Conservation (phyloP, 257 asterid genomes). For the Solanum pimpinellifolium region DNA sequence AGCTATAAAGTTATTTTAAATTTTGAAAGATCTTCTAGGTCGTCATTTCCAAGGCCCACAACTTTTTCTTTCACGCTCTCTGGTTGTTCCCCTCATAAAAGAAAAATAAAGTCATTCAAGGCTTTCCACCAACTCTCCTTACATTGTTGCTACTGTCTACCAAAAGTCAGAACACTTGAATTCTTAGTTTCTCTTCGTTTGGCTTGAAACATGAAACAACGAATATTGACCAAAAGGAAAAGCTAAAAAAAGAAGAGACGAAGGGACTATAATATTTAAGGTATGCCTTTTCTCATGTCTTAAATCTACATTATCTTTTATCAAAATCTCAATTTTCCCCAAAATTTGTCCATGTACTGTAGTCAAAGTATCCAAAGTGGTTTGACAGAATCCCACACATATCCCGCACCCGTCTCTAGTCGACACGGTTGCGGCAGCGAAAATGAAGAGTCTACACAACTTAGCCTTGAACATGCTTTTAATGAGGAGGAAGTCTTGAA, state of each 20-base stretch:
- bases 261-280: not conserved
- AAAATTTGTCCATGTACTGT: not conserved
- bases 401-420: not conserved
- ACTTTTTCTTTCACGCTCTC: not conserved
- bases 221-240: not conserved
- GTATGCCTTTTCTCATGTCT: not conserved
- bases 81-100: not conserved
- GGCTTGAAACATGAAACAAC: no score
- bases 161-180: no score
- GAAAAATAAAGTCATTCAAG: no score
- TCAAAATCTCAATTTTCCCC: not conserved
- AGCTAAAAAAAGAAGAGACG: not conserved
- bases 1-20: not conserved
- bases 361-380: not conserved
- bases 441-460: not conserved
- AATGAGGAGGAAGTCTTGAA: not conserved
- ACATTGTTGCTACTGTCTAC: no score
- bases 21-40: not conserved
- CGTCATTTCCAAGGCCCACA: not conserved
- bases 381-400: not conserved
- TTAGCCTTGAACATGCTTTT: not conserved
- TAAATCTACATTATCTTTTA: not conserved
- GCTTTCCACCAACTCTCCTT: no score
- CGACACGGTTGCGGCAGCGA: not conserved
- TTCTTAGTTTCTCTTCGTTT: no score